Evolutionary conservation across 768 basidiomycete genomes (phyloP), one percentile per base, ranked within the genome.

Genomic region (Boletus insuetus): DNA sequence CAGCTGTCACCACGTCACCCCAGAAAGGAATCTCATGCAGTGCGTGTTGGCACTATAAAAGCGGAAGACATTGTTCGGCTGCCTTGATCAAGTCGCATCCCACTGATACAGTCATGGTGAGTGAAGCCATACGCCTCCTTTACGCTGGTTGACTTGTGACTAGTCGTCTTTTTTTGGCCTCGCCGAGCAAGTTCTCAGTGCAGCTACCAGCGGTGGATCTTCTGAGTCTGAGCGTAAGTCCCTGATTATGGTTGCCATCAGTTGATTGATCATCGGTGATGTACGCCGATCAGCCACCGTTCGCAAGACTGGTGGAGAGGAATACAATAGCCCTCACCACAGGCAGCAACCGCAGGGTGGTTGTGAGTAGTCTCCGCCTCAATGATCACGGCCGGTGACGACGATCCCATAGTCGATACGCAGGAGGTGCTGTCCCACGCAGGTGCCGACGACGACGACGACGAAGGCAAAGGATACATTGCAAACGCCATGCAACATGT

Each of bases 101-200:
- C 44, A 34, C 54, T 43, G 47, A 53, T 55, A 55, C 49, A 17
- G 49, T 31, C 55, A 70, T 70, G 69, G 69, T 70, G 55, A 46
- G 68, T 45, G 24, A n/a, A 31, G 32, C 22, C 29, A 3, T 19
- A 31, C 34, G 0, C 12, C 4, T 13, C 3, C 26, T 19, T 31
- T 12, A 12, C 56, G 1, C 38, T n/a, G 1, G 14, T 39, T 56
- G 31, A 59, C n/a, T 32, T 31, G 26, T 26, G 9, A 26, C 51
- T 35, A 87, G 89, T 87, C 89, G 56, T 77, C 68, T 55, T 79
- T 91, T 63, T 78, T 89, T 37, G 82, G 82, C 54, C 69, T 91
- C 61, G 91, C 88, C 11, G 86, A 90, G 71, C 69, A 91, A 70
- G 82, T 83, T 58, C 69, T 79, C 61, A 69, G 81, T 38, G 75